phyloP scores from a whole-genome alignment of 2,329 filamentous ascomycete species.

The Orbilia javanica region DNA sequence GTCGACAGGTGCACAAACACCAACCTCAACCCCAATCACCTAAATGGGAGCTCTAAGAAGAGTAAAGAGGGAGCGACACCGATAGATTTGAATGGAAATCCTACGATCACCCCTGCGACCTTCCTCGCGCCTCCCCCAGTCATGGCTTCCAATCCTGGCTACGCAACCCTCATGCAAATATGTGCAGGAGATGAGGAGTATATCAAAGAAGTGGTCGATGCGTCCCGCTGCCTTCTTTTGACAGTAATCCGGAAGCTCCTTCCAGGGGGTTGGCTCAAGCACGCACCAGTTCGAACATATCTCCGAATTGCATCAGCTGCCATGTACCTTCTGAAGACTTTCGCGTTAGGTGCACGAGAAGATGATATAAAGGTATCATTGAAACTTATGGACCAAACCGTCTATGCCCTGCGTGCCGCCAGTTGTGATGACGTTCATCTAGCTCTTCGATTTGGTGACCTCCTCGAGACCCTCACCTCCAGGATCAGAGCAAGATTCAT shows the following conservation, averaged over 20 bases:
- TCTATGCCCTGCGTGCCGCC: constrained; percentile 79
- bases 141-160: constrained; percentile 71
- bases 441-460: constrained; percentile 84
- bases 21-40: constrained; percentile 72
- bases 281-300: constrained; percentile 85
- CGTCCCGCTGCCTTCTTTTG: constrained; percentile 79
- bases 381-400: constrained; percentile 79
- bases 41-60: constrained; percentile 63
- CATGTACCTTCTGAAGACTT: constrained; percentile 87
- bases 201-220: constrained; percentile 81
- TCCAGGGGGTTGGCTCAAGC: constrained; percentile 81
- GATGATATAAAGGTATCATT: constrained; percentile 82
- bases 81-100: constrained; percentile 63
- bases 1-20: constrained; percentile 83
- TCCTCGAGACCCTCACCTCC: constrained; percentile 82
- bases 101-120: constrained; percentile 71
- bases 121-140: constrained; percentile 73
- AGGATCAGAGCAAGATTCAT: constrained; percentile 79
- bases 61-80: constrained; percentile 63
- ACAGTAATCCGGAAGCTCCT: constrained; percentile 82
- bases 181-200: constrained; percentile 77
- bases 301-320: constrained; percentile 87
- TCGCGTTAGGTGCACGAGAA: constrained; percentile 82
- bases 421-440: constrained; percentile 88
- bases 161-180: constrained; percentile 65